Conservation (phyloP, 345 rosid species). For the Geranium brycei region DNA sequence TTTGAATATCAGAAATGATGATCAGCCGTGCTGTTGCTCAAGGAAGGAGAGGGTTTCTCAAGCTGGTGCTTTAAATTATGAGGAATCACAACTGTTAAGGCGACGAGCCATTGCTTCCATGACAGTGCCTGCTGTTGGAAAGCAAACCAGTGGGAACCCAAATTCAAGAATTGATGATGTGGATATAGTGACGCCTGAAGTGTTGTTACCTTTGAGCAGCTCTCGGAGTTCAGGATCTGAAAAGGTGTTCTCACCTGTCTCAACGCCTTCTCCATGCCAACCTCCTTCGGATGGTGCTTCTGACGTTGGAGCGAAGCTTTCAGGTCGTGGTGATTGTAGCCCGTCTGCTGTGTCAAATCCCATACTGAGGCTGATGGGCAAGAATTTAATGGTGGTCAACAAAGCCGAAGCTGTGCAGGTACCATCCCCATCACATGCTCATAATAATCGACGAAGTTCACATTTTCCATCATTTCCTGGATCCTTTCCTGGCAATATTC, state of each 20-base stretch:
- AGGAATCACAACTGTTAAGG: conserved; percentile 48
- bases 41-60: conserved; percentile 58
- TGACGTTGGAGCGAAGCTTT: conserved; percentile 18
- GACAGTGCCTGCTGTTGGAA: conserved; percentile 15
- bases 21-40: conserved; percentile 83
- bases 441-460: conserved; percentile 17
- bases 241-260: conserved; percentile 17
- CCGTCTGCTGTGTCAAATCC: conserved; percentile 57
- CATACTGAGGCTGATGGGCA: conserved; percentile 87
- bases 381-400: conserved; percentile 86
- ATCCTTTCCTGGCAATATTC: conserved; percentile 15
- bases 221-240: conserved; percentile 27
- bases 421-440: conserved; percentile 22
- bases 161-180: conserved; percentile 14
- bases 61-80: conserved; percentile 29
- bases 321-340: conserved; percentile 26
- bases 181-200: conserved; percentile 30
- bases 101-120: conserved; percentile 36
- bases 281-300: conserved; percentile 23
- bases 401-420: conserved; percentile 44
- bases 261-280: conserved; percentile 7
- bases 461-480: conserved; percentile 24
- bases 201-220: conserved; percentile 17
- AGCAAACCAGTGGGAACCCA: conserved; percentile 19
- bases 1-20: conserved; percentile 25